Percentiles rank a stretch among this genome's conserved stretches.
Conservation (phyloP, 192 early-diverging fungal species). For the Podila clonocystis region DNA sequence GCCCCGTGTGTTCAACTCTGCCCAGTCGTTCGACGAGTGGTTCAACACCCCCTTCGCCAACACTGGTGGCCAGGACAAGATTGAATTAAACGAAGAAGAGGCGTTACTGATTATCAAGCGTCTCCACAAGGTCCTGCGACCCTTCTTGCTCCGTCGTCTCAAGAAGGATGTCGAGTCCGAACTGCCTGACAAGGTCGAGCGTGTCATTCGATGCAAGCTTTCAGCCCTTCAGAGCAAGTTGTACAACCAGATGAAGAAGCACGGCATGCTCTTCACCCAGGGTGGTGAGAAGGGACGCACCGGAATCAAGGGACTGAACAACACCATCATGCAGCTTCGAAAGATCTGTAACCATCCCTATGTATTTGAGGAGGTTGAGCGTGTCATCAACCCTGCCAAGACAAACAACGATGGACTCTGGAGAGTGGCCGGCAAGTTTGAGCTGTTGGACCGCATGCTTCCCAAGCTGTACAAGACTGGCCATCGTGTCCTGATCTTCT, state of each 20-base stretch:
- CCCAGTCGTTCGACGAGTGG: slow-evolving; percentile 99
- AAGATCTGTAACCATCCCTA: slow-evolving; percentile 99
- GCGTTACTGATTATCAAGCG: slow-evolving; percentile 94
- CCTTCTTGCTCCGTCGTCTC: slow-evolving; percentile 94
- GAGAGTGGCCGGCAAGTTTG: slow-evolving; percentile 95
- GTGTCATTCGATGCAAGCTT: slow-evolving; percentile 91
- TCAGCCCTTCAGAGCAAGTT: slow-evolving; percentile 86
- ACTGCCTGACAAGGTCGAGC: slow-evolving; percentile 96
- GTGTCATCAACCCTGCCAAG: slow-evolving; percentile 77
- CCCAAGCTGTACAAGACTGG: slow-evolving; percentile 86
- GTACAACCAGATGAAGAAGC: slow-evolving; percentile 88
- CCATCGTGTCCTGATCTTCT: slow-evolving; percentile 86
- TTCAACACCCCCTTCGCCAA: slow-evolving; percentile 96
- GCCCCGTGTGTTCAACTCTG: slow-evolving; percentile 96
- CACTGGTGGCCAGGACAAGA: slow-evolving; percentile 83
- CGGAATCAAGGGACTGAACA: slow-evolving; percentile 86
- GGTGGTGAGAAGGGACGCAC: slow-evolving; percentile 67
- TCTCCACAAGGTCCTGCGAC: slow-evolving; percentile 95
- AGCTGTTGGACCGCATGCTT: slow-evolving; percentile 93
- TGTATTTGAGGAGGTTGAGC: slow-evolving; percentile 94
- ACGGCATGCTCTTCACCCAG: slow-evolving; percentile 76
- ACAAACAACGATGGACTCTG: slow-evolving; percentile 81
- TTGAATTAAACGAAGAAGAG: slow-evolving; percentile 99
- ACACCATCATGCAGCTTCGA: slow-evolving; percentile 98
- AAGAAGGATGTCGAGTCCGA: slow-evolving; percentile 99